Evolutionary conservation across 441 rosid genomes (phyloP), one percentile per base, ranked within the genome.

Genomic region (Erodium moschatum): DNA sequence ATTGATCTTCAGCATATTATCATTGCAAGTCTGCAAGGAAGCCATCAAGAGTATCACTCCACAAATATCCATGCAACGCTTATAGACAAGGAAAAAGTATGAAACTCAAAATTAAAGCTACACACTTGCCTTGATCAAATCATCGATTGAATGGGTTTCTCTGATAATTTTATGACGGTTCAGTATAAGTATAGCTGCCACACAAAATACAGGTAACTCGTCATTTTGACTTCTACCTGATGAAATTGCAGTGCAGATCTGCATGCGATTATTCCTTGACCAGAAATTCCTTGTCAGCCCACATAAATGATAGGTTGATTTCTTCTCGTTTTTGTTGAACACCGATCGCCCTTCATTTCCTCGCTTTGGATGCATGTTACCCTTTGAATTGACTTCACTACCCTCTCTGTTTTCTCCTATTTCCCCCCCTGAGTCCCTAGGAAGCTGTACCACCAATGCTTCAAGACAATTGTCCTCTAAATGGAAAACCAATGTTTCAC

Each of bases 121-220:
- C 61, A 65, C 61, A 76, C 82, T 69, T 83, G 81, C 98, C 96
- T 90, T 91, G 73, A 92, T 92, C 91, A 90, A 81, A 80, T 92
- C 98, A 75, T 92, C 98, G 60, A 90, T 81, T 20, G 98, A 90
- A 18, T 74, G 87, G 67, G 98, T 82, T 83, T 87, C 92, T 84
- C 80, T 86, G 3, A 92, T 79, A 78, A 92, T 84, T 81, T 92
- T 90, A 19, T 88, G 93, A 60, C 91, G 93, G 78, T 92, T 90
- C 83, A 89, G 82, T 69, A 88, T 84, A 67, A 92, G 88, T 79
- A 92, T 88, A 9, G 97, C 90, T 19, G 97, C 97, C 60, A 90
- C 98, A 73, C 98, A 90, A 82, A 88, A 92, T 67, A 92, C 97
- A 69, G 98, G 89, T 71, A 92, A 80, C 50, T 82, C 86, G 44